phyloP scores from a whole-genome alignment of 331 rosid species.

The Phaseolus coccineus region DNA sequence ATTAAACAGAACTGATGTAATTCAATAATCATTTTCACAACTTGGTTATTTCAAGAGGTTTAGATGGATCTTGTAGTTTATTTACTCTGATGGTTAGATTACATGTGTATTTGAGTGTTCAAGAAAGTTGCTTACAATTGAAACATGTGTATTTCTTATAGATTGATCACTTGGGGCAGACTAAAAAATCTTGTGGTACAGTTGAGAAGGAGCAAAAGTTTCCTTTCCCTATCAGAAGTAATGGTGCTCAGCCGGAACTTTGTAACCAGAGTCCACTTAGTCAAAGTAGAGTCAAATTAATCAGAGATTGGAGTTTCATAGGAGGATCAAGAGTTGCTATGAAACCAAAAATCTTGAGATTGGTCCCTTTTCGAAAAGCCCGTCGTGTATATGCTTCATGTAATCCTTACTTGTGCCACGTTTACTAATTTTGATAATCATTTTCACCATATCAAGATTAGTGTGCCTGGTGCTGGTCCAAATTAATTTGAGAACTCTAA shows the following conservation, averaged over 20 bases:
- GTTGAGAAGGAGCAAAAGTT: slow-evolving; percentile 46
- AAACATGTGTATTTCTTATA: slow-evolving; percentile 43
- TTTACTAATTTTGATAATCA: background rate
- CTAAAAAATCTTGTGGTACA: slow-evolving; percentile 36
- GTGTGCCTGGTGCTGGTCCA: slow-evolving; percentile 7
- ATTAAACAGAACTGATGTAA: slow-evolving; percentile 21
- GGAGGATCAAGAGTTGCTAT: slow-evolving; percentile 72
- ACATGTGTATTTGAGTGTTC: background rate
- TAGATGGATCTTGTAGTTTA: slow-evolving; percentile 5
- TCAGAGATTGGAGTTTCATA: slow-evolving; percentile 68
- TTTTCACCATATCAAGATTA: background rate
- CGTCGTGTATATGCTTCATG: slow-evolving; percentile 67
- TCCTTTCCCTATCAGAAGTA: slow-evolving; percentile 47
- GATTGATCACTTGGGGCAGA: slow-evolving; percentile 52
- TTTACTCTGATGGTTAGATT: slow-evolving; percentile 1
- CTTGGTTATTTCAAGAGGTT: background rate
- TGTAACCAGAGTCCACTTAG: slow-evolving; percentile 50
- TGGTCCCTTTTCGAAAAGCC: slow-evolving; percentile 47
- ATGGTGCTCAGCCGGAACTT: slow-evolving; percentile 47
- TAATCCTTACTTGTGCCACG: slow-evolving; percentile 47
- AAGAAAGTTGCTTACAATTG: slow-evolving; percentile 32
- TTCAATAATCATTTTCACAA: background rate
- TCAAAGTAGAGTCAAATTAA: slow-evolving; percentile 44
- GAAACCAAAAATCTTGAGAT: slow-evolving; percentile 56
- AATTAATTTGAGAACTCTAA: slow-evolving; percentile 1